Conservation (phyloP, 108 stramenopile genomes). For the Nitzschia putrida region DNA sequence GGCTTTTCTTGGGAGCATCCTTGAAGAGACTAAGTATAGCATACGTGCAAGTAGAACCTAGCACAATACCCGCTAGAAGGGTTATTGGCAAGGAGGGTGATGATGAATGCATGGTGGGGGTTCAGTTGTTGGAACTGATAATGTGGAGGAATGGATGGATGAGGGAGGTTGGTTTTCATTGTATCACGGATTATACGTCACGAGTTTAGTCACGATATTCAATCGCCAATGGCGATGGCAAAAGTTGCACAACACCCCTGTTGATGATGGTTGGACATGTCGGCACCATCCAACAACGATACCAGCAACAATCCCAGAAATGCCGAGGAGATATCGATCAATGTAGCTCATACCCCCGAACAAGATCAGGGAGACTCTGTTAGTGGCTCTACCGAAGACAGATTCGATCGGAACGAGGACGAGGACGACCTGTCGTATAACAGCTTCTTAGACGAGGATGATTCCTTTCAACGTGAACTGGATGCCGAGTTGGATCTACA, state of each 20-base stretch:
- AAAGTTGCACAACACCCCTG: background rate
- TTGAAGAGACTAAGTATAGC: too few species aligned
- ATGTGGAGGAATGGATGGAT: background rate
- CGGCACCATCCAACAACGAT: background rate
- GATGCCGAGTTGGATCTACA: background rate
- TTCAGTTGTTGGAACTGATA: background rate
- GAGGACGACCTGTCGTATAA: background rate
- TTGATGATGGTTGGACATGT: background rate
- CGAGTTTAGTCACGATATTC: background rate
- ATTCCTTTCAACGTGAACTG: background rate
- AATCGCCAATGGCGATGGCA: background rate
- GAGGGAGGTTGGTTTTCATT: too few species aligned
- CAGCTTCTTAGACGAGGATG: background rate
- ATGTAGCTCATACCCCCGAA: too few species aligned
- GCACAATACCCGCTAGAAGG: background rate
- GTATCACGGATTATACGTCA: too few species aligned
- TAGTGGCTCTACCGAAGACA: background rate
- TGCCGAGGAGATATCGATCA: too few species aligned
- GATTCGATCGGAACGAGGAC: background rate
- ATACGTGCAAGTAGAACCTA: conserved; percentile 2
- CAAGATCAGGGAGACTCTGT: background rate
- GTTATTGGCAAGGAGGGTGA: background rate
- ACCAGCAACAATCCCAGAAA: too few species aligned
- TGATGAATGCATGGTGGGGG: background rate
- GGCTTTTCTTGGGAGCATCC: too few species aligned